Evolutionary conservation across 371 early-diverging fungal genomes (phyloP), one percentile per base, ranked within the genome.

Genomic region (Mortierella sp.): DNA sequence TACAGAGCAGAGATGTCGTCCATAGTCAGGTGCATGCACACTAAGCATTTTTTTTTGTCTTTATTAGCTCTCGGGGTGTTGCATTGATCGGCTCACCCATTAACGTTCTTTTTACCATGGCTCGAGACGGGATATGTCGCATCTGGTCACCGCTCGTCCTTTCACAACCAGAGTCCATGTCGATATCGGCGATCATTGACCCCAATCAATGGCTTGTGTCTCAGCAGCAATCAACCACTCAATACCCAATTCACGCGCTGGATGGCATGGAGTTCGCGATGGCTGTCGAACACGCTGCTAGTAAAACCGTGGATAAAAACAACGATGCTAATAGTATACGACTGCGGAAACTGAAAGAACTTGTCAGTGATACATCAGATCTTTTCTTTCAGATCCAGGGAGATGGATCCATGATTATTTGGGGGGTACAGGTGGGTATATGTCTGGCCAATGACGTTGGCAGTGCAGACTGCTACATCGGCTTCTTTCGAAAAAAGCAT

Each of bases 341-440:
- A 14, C 32, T 82, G 32, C 62, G 85, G 11, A 81, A 83, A 42
- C 63, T 94, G 39, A 69, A 82, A 37, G 90, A 89, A 27, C 64
- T 90, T 31, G 70, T 90, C 12, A 83, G 82, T 48, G 93, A 93
- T 39, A 92, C 92, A n/a, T 89, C 93, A 0, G 94, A 93, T 65
- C 80, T 94, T 56, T 71, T 94, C 19, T 91, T 93, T 64, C 86
- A 89, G 37, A 80, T 93, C 27, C 84, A 88, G 39, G 64, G 78
- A 8, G 91, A 92, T 70, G 93, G 94, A 0, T 86, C 92, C 2
- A 78, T 94, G 69, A 82, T 84, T 2, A 85, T 94, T 21, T 95
- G 94, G 94, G 94, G 94, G 3, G 81, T 95, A 17, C 90, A 91
- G 83, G 92, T 90, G 79, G n/a, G n/a, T n/a, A n/a, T n/a, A n/a